phyloP scores from a whole-genome alignment of 768 basidiomycete genomes.

The Thelephora aurantiotincta region DNA sequence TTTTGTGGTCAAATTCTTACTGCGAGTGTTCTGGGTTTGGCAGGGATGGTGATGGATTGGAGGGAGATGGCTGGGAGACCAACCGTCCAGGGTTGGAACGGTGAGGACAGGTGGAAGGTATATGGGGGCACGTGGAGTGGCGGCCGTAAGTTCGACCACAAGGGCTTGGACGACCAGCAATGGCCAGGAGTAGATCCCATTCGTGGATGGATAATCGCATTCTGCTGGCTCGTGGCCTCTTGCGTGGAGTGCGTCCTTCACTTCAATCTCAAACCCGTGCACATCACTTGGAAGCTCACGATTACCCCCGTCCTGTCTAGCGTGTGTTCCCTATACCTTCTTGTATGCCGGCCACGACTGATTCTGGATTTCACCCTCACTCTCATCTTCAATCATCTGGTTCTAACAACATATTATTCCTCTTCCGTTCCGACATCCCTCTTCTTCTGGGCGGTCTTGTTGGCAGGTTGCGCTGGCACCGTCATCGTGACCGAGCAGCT shows the following conservation, averaged over 20 bases:
- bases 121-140: conserved; percentile 71
- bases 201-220: conserved; percentile 84
- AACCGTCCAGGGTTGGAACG: conserved; percentile 54
- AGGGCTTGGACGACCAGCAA: conserved; percentile 38
- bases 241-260: conserved; percentile 61
- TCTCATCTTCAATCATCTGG: conserved; percentile 80
- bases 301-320: conserved; percentile 17
- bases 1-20: not conserved
- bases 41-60: conserved; percentile 96
- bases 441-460: conserved; percentile 84
- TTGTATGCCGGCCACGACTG: conserved; percentile 84
- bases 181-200: conserved; percentile 61
- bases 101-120: conserved; percentile 49
- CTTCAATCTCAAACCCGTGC: conserved; percentile 1
- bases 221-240: conserved; percentile 75
- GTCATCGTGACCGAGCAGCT: conserved; percentile 82
- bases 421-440: conserved; percentile 71
- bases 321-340: conserved; percentile 71
- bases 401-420: conserved; percentile 88
- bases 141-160: conserved; percentile 59
- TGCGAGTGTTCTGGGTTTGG: not conserved
- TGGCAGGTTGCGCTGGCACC: conserved; percentile 54
- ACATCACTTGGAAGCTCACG: conserved; percentile 17
- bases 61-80: conserved; percentile 82
- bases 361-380: conserved; percentile 93